A percentile compares a stretch with the other conserved stretches of the same genome.
These are phyloP conservation scores for Hypoxylon sp. DNA, from an alignment of 2,329 filamentous ascomycete species.

Conservation along the genomic window DNA sequence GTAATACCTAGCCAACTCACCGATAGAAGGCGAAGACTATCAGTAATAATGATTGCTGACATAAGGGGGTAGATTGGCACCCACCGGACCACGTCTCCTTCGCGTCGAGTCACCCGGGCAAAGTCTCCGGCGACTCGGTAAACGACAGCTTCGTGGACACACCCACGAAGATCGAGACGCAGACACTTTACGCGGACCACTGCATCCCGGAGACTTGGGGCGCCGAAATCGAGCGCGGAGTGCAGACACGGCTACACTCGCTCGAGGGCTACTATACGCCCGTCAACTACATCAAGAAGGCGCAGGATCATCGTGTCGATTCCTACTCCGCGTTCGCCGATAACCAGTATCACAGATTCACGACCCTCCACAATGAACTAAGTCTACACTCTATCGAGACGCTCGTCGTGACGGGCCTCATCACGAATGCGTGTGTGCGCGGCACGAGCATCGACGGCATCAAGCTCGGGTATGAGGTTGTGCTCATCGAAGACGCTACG, in stretches of 20 bases:
- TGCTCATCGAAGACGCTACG: conserved; percentile 39
- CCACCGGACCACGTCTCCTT: conserved; percentile 39
- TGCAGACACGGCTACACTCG: conserved; percentile 36
- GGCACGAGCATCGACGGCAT: conserved; percentile 41
- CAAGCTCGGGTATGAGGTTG: conserved; percentile 39
- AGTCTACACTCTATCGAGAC: conserved; percentile 38
- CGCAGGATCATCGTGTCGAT: conserved; percentile 40
- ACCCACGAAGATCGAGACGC: conserved; percentile 38
- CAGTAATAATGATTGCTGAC: neutral
- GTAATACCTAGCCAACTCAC: conserved; percentile 5
- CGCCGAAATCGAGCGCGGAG: conserved; percentile 35
- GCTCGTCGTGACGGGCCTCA: conserved; percentile 36
- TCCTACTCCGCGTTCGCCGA: conserved; percentile 42
- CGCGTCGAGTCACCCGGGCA: conserved; percentile 33
- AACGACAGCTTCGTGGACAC: conserved; percentile 42
- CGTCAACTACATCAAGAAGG: conserved; percentile 43
- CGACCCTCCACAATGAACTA: conserved; percentile 38
- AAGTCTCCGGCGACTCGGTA: conserved; percentile 28
- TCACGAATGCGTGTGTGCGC: conserved; percentile 39
- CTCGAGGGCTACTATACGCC: conserved; percentile 37
- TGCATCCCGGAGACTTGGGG: conserved; percentile 41
- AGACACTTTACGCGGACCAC: conserved; percentile 38
- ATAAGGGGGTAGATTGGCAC: conserved; percentile 32
- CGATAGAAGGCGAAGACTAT: neutral
- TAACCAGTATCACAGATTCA: conserved; percentile 42